Conservation (phyloP, 768 basidiomycete genomes). For the Mycena haematopus region DNA sequence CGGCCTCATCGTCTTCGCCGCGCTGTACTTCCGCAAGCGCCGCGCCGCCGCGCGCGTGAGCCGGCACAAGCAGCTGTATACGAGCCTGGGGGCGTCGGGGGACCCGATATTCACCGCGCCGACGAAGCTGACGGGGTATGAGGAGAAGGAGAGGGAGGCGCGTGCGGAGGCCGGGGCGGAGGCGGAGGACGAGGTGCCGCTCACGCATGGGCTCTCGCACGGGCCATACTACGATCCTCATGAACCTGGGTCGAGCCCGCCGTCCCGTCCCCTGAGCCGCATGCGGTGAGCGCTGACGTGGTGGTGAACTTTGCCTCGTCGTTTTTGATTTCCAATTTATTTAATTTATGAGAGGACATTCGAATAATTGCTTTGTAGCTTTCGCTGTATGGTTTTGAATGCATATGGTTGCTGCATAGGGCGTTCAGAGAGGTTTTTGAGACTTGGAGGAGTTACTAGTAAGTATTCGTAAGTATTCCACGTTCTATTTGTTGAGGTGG, state of each 20-base stretch:
- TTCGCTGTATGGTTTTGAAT: not conserved
- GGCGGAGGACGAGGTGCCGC: slow-evolving; percentile 10
- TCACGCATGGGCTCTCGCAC: slow-evolving; percentile 24
- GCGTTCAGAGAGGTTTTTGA: not conserved
- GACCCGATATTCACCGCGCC: slow-evolving; percentile 26
- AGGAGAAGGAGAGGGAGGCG: slow-evolving; percentile 9
- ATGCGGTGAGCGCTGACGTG: not conserved
- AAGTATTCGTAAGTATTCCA: too few species aligned
- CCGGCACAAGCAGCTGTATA: slow-evolving; percentile 23
- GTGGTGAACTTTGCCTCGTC: not conserved
- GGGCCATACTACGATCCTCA: slow-evolving; percentile 30
- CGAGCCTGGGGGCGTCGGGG: slow-evolving; percentile 18
- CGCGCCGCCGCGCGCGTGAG: slow-evolving; percentile 13
- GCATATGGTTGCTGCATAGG: not conserved
- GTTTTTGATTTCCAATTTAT: not conserved
- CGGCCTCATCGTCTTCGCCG: slow-evolving; percentile 29
- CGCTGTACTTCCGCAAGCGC: slow-evolving; percentile 25
- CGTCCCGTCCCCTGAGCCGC: slow-evolving; percentile 12
- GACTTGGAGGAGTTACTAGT: too few species aligned
- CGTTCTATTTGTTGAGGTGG: too few species aligned
- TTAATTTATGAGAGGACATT: too few species aligned
- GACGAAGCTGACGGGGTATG: slow-evolving; percentile 14
- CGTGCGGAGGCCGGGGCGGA: too few species aligned
- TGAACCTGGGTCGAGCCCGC: slow-evolving; percentile 19
- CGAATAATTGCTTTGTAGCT: not conserved